phyloP scores from a whole-genome alignment of 2,329 filamentous ascomycete genomes.

The Botryosphaeria dothidea region DNA sequence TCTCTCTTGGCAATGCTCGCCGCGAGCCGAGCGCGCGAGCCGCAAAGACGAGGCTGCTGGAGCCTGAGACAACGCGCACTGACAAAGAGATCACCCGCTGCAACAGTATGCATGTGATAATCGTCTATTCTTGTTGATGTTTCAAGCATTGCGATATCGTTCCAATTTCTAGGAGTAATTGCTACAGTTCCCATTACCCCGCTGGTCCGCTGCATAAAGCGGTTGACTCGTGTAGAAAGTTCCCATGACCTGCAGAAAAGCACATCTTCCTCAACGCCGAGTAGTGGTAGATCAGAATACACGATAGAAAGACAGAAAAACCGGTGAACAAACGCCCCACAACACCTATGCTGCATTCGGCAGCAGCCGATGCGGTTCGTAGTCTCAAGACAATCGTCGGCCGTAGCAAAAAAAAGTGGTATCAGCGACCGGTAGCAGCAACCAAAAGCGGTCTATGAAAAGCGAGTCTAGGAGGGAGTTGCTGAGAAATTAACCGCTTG shows the following conservation, averaged over 20 bases:
- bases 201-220: not conserved
- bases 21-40: not conserved
- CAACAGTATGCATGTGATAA: constrained; percentile 4
- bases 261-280: constrained; percentile 4
- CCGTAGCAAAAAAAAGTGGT: constrained; percentile 12
- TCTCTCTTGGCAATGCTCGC: not conserved
- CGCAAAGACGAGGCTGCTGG: not conserved
- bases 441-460: constrained; percentile 13
- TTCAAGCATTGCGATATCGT: not conserved
- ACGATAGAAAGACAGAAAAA: not conserved
- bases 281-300: constrained; percentile 4
- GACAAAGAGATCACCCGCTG: constrained; percentile 6
- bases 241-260: constrained; percentile 3
- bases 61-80: constrained; percentile 3
- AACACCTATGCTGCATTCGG: constrained; percentile 3
- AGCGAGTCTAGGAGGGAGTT: constrained; percentile 9
- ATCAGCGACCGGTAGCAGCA: constrained; percentile 14
- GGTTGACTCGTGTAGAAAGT: not conserved
- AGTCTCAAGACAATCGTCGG: constrained; percentile 1
- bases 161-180: constrained; percentile 12
- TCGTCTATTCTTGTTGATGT: not conserved
- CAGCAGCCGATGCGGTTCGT: constrained; percentile 7
- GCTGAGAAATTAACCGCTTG: constrained; percentile 14
- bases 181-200: constrained; percentile 1
- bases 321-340: constrained; percentile 2